Conservation (phyloP, 768 basidiomycete genomes). For the Mycena venus region DNA sequence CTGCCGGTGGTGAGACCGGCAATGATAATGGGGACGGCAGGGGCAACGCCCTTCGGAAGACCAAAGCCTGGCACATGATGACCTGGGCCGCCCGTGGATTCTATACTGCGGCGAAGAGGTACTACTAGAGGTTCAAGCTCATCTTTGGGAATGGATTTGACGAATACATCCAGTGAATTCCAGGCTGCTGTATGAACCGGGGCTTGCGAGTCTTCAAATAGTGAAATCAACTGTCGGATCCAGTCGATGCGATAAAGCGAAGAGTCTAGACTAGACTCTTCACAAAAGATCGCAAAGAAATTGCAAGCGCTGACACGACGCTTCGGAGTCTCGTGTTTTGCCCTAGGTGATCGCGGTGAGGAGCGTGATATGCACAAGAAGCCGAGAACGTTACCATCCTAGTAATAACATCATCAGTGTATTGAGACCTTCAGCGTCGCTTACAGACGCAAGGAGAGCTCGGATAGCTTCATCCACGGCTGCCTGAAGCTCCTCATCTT, state of each 20-base stretch:
- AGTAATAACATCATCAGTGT: constrained; percentile 90
- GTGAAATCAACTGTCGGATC: constrained; percentile 89
- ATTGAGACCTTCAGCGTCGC: constrained; percentile 90
- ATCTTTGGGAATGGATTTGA: constrained; percentile 93
- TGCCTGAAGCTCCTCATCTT: constrained; percentile 74
- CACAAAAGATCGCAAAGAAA: constrained; percentile 87
- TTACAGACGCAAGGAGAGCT: constrained; percentile 83
- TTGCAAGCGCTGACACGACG: constrained; percentile 86
- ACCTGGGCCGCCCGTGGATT: constrained; percentile 85
- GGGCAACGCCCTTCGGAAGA: constrained; percentile 84
- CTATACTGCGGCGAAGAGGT: constrained; percentile 89
- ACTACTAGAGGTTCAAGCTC: constrained; percentile 93
- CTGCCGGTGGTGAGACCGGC: constrained; percentile 94
- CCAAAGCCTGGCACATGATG: constrained; percentile 88
- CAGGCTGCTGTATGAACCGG: constrained; percentile 87
- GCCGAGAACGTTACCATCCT: constrained; percentile 76
- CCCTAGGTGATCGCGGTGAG: constrained; percentile 63
- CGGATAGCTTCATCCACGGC: constrained; percentile 84
- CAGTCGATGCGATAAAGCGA: constrained; percentile 93
- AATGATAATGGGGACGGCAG: constrained; percentile 88
- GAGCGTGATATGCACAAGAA: neutral
- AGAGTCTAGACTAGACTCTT: constrained; percentile 84
- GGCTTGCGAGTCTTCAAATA: constrained; percentile 84
- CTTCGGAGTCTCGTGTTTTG: constrained; percentile 77
- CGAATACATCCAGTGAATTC: constrained; percentile 86